Evolutionary conservation across 2,329 filamentous ascomycete genomes (phyloP), one percentile per base, ranked within the genome.

Genomic region (Seiridium unicorne): DNA sequence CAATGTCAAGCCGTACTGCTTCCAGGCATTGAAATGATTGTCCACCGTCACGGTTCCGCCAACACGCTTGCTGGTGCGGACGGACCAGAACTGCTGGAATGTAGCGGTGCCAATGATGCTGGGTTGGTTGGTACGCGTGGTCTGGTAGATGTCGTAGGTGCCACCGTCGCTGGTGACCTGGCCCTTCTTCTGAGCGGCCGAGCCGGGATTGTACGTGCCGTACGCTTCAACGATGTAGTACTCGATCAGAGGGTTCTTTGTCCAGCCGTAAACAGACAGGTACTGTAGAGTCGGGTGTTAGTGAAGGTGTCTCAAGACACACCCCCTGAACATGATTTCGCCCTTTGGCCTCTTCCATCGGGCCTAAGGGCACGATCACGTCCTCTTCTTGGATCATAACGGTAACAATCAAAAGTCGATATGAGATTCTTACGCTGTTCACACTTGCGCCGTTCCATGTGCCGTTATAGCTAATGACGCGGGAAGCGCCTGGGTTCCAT

Each of bases 21-120:
- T 60, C 72, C 72, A 75, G 51, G 70, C 71, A 60, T 73, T 65
- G 63, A 74, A 74, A 68, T 75, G 73, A 62, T 72, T 72, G 58
- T 68, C 62, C 42, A 72, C 64, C 58, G 68, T 73, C 62, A 74
- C 72, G 48, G 67, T 70, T 55, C 73, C 72, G 57, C 78, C 75
- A 54, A 77, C 74, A 54, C 81, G 76, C 77, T 84, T 81, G 61
- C 65, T 69, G 63, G 74, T 72, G 64, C 84, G 77, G 34, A 86
- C 77, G 47, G 76, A 79, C 79, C 79, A 82, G 73, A 77, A 84
- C 71, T 84, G 81, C 68, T 78, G 72, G 70, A 83, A 83, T 57
- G 77, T 76, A 57, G 65, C 61, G 35, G 78, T 81, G 57, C 79
- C 79, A 60, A 78, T 68, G 63, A 82, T 81, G 53, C 72, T 76